Evolutionary conservation across 805 yeast species (phyloP), one percentile per base, ranked within the genome.

Genomic region (Candida gorgasii): DNA sequence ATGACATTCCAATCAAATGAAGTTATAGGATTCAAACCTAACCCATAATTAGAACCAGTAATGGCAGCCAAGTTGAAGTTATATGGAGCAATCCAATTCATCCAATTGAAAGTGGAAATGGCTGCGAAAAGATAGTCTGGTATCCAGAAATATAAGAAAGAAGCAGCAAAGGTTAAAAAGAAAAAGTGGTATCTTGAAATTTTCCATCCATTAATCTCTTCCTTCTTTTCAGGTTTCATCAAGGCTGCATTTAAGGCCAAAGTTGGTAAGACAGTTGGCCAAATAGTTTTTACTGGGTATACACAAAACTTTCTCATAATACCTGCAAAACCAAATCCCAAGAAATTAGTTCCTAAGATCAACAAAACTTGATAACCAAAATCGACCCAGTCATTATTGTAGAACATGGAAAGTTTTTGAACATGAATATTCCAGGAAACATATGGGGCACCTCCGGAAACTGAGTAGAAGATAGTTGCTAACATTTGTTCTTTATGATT

Each of bases 401-500:
- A 62, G 39, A 41, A 63, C 6, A 17, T 16, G 26, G 37, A 30
- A 46, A 62, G 30, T 53, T 52, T 61, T 47, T 57, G 56, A 37
- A 50, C 45, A 46, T 56, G 55, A 42, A 49, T 60, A 23, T 70
- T 71, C 17, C 41, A 61, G 49, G 54, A 48, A 52, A 73, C 75
- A 42, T 56, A 54, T 13, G 52, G 48, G 34, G 49, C 33, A 37
- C 41, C 47, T n/a, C 42, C 46, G 2, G 52, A 46, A 20, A 52
- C 57, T 1, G 50, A 49, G 17, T 41, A 49, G 39, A 52, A 66
- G 22, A 72, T 57, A 4, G 87, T 77, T 2, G 83, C 67, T 46
- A 82, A 69, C 82, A 80, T 79, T 57, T 82, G 87, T 53, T 82
- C 86, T 55, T 82, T 82, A 49, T 60, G 44, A 17, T 42, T 49